Percentiles rank a stretch among this genome's conserved stretches.
These are phyloP conservation scores for Eurotiales sp. DNA, from an alignment of 2,329 filamentous ascomycete species.

Conservation along the genomic window DNA sequence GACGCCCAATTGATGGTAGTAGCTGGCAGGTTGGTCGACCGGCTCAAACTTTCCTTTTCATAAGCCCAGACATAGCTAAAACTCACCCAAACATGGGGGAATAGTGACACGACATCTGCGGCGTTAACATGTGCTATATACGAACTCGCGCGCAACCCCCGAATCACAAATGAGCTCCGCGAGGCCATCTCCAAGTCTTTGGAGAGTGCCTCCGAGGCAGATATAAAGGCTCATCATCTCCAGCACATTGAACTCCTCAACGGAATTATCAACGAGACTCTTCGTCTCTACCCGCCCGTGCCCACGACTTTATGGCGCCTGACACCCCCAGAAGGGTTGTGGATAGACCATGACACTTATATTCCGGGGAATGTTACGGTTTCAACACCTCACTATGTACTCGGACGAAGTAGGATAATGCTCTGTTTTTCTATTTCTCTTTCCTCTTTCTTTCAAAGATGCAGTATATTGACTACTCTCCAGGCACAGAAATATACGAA, in stretches of 20 bases:
- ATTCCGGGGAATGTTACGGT: conserved; percentile 26
- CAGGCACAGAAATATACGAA: conserved; percentile 25
- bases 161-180: conserved; percentile 27
- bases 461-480: neutral
- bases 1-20: conserved; percentile 26
- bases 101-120: conserved; percentile 41
- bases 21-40: conserved; percentile 22
- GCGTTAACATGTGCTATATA: conserved; percentile 42
- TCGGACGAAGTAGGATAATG: conserved; percentile 21
- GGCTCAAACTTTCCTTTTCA: conserved; percentile 18
- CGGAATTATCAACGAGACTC: conserved; percentile 43
- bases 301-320: conserved; percentile 37
- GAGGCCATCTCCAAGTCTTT: conserved; percentile 27
- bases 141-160: conserved; percentile 28
- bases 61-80: conserved; percentile 15
- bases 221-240: conserved; percentile 1
- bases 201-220: neutral
- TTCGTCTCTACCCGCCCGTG: conserved; percentile 41
- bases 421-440: too few species aligned
- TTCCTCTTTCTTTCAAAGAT: neutral
- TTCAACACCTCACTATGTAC: conserved; percentile 19
- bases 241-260: conserved; percentile 27
- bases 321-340: conserved; percentile 33
- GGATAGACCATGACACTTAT: conserved; percentile 29
- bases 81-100: conserved; percentile 6